These are phyloP conservation scores for Acanthamoeba quina DNA, from an alignment of 208 protist species.

Conservation along the genomic window DNA sequence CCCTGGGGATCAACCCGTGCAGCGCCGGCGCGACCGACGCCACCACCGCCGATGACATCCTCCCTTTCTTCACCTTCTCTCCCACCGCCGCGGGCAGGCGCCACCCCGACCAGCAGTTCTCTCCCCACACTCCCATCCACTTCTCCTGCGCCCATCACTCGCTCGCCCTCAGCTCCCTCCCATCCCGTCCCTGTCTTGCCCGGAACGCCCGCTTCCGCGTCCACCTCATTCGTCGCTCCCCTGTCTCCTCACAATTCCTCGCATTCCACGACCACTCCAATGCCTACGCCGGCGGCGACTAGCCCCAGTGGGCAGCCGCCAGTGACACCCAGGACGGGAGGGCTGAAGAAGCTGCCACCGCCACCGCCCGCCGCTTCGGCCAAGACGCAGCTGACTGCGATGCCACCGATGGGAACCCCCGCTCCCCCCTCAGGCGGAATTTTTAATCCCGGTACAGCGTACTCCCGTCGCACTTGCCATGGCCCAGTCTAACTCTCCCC, in stretches of 20 bases:
- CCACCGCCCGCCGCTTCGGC: neutral
- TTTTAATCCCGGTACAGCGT: neutral
- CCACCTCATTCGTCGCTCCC: neutral
- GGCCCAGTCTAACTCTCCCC: too few relatives aligned
- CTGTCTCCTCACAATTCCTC: neutral
- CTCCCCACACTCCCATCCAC: neutral
- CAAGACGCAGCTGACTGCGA: neutral
- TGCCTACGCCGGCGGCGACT: neutral
- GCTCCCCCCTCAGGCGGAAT: neutral
- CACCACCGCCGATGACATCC: neutral
- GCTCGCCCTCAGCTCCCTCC: neutral
- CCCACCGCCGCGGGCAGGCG: neutral
- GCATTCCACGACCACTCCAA: neutral
- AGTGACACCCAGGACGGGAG: neutral
- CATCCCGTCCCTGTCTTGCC: neutral
- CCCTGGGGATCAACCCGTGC: neutral
- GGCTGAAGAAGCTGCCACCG: slow-evolving; percentile 6
- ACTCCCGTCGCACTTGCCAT: too few relatives aligned
- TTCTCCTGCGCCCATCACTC: neutral
- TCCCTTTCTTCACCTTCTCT: neutral
- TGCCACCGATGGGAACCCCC: neutral
- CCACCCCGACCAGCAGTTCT: neutral
- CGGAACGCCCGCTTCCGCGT: neutral
- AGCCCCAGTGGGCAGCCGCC: neutral
- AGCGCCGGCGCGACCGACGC: neutral